These are phyloP conservation scores for Borealophlyctis nickersoniae DNA, from an alignment of 192 early-diverging fungal genomes.

Conservation along the genomic window DNA sequence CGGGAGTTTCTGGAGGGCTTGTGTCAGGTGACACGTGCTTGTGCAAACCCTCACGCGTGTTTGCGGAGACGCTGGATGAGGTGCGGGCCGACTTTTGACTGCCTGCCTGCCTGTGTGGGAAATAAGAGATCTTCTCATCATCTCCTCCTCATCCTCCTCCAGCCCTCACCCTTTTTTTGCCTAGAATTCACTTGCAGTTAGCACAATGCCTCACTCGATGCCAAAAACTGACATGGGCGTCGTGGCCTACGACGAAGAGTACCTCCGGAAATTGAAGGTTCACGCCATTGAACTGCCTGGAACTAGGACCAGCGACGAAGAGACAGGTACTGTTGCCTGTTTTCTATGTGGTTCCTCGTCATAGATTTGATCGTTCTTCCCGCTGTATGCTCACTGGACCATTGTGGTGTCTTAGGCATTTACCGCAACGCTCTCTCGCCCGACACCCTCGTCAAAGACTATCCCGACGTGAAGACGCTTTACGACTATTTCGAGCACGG, in stretches of 20 bases:
- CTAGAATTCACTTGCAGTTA: no score
- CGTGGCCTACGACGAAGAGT: conserved; percentile 11
- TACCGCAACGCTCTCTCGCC: conserved; percentile 42
- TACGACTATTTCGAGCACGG: conserved; percentile 35
- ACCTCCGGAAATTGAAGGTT: conserved; percentile 19
- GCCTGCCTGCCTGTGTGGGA: no score
- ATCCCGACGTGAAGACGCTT: conserved; percentile 43
- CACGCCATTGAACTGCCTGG: conserved; percentile 28
- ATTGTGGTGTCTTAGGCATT: conserved; percentile 22
- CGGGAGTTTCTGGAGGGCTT: no score
- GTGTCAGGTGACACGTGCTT: no score
- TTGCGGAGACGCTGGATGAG: no score
- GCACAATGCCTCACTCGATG: no score
- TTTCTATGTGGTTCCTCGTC: background rate
- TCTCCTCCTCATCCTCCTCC: no score
- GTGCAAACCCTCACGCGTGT: no score
- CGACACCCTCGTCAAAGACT: conserved; percentile 33
- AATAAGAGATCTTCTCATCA: no score
- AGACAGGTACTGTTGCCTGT: no score
- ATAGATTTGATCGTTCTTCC: background rate
- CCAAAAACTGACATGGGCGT: conserved; percentile 9
- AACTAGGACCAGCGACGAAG: conserved; percentile 19
- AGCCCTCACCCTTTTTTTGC: no score
- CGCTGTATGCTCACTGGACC: background rate
- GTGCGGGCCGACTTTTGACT: no score